Conservation (phyloP, 768 basidiomycete species). For the Lactifluus piperatus region DNA sequence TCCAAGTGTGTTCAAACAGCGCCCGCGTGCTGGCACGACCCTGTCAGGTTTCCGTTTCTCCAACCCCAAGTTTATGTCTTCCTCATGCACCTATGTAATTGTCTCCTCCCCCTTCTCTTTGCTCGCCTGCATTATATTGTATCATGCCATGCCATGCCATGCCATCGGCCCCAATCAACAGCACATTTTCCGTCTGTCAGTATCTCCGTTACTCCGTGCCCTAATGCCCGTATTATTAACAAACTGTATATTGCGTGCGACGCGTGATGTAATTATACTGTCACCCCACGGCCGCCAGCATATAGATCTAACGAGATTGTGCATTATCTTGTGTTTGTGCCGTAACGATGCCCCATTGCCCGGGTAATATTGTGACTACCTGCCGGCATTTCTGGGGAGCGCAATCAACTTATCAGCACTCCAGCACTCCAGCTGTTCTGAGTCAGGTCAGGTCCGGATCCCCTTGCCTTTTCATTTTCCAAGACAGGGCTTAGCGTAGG, state of each 20-base stretch:
- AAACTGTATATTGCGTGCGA: not conserved
- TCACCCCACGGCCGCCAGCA: not conserved
- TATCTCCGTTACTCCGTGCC: constrained; percentile 5
- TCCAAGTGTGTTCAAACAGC: constrained; percentile 2
- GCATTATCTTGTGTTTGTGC: not conserved
- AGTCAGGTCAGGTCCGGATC: not conserved
- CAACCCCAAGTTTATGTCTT: not conserved
- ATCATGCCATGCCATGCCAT: not conserved
- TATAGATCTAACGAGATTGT: not conserved
- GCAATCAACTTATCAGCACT: not conserved
- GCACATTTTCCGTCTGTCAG: constrained; percentile 1
- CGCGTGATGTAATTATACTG: constrained; percentile 7
- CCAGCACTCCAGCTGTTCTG: not conserved
- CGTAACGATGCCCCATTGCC: constrained; percentile 1
- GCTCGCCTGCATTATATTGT: not conserved
- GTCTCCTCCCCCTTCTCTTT: not conserved
- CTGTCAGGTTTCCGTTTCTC: not conserved
- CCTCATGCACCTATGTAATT: constrained; percentile 2
- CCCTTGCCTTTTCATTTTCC: not conserved
- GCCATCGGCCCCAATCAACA: not conserved
- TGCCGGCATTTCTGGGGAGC: constrained; percentile 5
- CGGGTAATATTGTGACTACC: not conserved
- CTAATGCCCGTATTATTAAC: constrained; percentile 2
- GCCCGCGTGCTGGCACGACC: not conserved
- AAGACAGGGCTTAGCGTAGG: not conserved